These are phyloP conservation scores for Saccharomyces hybrid DNA, from an alignment of 1,139 yeast species.

Conservation along the genomic window DNA sequence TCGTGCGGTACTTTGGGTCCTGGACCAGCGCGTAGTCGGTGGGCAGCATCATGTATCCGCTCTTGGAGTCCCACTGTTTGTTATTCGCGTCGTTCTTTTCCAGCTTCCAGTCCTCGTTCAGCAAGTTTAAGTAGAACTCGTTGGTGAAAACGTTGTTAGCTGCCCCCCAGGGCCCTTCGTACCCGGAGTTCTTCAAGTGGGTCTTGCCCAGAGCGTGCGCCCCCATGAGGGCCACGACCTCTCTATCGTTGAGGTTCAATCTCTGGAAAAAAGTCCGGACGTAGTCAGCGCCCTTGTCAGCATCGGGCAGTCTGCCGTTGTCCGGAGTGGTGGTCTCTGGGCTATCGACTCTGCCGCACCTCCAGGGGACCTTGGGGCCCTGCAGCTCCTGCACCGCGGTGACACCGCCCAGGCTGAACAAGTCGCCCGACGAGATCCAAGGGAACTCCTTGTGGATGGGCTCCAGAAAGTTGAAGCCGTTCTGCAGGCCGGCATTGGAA, in stretches of 20 bases:
- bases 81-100: slow-evolving; percentile 65
- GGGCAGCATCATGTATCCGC: slow-evolving; percentile 83
- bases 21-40: slow-evolving; percentile 70
- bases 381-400: slow-evolving; percentile 77
- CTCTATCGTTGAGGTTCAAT: slow-evolving; percentile 74
- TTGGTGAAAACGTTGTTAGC: slow-evolving; percentile 79
- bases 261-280: slow-evolving; percentile 61
- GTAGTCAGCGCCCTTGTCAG: slow-evolving; percentile 59
- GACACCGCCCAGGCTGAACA: slow-evolving; percentile 85
- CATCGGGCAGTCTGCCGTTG: slow-evolving; percentile 78
- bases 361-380: slow-evolving; percentile 84
- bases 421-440: slow-evolving; percentile 80
- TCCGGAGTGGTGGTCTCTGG: slow-evolving; percentile 46
- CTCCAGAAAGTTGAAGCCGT: slow-evolving; percentile 57
- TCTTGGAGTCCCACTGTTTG: slow-evolving; percentile 69
- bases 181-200: slow-evolving; percentile 62
- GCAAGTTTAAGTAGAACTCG: slow-evolving; percentile 61
- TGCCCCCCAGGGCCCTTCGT: slow-evolving; percentile 94
- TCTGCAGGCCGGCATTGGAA: slow-evolving; percentile 66
- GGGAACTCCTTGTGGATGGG: slow-evolving; percentile 54
- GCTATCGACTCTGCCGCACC: slow-evolving; percentile 67
- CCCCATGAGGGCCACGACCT: slow-evolving; percentile 80
- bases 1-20: slow-evolving; percentile 56
- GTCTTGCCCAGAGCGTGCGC: slow-evolving; percentile 83
- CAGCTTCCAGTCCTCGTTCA: slow-evolving; percentile 69